Conservation (phyloP, 345 rosid species). For the Eucalyptus sp. region DNA sequence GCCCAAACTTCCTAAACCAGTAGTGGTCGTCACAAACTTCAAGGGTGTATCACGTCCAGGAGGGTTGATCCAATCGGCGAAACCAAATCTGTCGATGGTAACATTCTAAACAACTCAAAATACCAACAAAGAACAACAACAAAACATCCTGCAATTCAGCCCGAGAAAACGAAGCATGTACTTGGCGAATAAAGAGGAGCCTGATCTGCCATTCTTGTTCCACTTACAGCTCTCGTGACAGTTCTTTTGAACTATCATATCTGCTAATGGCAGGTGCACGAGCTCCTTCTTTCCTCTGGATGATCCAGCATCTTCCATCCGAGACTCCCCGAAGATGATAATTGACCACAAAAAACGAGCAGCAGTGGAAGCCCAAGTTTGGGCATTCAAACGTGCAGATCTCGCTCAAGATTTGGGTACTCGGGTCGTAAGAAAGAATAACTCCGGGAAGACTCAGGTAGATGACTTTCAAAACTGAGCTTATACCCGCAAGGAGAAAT, state of each 20-base stretch:
- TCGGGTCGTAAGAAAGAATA: neutral
- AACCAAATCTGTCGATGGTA: neutral
- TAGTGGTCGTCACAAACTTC: neutral
- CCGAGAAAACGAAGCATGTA: neutral
- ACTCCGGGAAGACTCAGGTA: slow-evolving; percentile 7
- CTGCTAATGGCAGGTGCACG: neutral
- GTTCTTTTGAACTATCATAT: neutral
- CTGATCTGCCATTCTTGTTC: neutral
- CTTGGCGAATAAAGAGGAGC: neutral
- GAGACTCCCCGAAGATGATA: neutral
- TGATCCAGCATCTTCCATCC: neutral
- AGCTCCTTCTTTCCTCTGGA: neutral
- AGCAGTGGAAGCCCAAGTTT: neutral
- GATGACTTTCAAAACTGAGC: neutral
- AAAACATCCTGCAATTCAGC: neutral
- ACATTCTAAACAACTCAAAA: neutral
- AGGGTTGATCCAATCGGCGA: neutral
- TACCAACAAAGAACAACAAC: neutral
- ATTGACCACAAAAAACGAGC: neutral
- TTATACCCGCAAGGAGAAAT: slow-evolving; percentile 3
- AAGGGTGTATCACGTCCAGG: neutral
- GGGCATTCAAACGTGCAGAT: slow-evolving; percentile 3
- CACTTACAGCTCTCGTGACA: neutral
- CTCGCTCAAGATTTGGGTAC: neutral
- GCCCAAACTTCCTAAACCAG: neutral